phyloP scores from a whole-genome alignment of 495 filamentous ascomycete species.

The Neurospora sp. region DNA sequence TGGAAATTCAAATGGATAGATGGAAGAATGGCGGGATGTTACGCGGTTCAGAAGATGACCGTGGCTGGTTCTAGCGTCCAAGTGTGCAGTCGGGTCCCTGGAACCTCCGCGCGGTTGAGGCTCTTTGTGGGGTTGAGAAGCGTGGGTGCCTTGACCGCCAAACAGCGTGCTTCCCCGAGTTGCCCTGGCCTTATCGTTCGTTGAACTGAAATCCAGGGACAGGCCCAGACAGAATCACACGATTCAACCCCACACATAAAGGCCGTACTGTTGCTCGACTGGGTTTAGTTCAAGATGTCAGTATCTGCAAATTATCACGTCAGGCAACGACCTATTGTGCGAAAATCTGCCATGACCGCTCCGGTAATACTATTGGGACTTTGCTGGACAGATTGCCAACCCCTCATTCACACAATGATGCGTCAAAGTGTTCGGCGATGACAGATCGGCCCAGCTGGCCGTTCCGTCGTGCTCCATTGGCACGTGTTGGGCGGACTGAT shows the following conservation, averaged over 20 bases:
- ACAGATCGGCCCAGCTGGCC: background rate
- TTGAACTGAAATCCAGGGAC: background rate
- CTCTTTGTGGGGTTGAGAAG: background rate
- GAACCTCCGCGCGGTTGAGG: background rate
- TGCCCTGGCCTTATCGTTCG: background rate
- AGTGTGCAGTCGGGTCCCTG: background rate
- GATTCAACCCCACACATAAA: background rate
- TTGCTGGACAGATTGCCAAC: background rate
- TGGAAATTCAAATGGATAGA: background rate
- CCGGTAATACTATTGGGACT: background rate
- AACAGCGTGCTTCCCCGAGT: background rate
- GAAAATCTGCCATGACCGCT: background rate
- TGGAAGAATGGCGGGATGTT: background rate
- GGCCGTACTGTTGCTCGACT: background rate
- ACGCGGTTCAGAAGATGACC: background rate
- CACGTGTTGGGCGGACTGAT: background rate
- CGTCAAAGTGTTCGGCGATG: background rate
- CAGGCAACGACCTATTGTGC: background rate
- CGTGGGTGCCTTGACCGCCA: background rate
- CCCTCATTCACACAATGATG: background rate
- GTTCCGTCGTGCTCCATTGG: background rate
- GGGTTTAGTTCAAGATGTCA: background rate
- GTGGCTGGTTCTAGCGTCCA: background rate
- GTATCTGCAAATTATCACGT: background rate
- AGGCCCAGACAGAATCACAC: background rate